Evolutionary conservation across 2,329 filamentous ascomycete species (phyloP).

Genomic region (Penicillium capsulatum): DNA sequence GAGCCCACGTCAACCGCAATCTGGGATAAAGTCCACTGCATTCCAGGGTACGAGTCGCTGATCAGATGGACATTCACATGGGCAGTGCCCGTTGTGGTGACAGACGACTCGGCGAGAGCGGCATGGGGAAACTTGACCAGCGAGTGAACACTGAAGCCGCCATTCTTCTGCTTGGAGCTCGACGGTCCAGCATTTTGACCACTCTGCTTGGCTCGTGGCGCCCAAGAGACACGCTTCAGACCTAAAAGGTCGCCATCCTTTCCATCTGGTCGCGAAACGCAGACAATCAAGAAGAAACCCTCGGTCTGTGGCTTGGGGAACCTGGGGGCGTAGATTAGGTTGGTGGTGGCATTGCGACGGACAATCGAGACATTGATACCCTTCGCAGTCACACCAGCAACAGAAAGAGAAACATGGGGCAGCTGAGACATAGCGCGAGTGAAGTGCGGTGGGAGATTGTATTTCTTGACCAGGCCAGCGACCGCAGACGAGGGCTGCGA

Average conservation of each 20-base stretch:
- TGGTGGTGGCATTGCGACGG: conserved; percentile 62
- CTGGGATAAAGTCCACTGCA: conserved; percentile 56
- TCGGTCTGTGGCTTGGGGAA: conserved; percentile 95
- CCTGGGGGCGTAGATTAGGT: conserved; percentile 74
- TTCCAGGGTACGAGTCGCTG: conserved; percentile 82
- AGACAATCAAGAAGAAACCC: conserved; percentile 82
- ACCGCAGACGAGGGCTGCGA: conserved; percentile 27
- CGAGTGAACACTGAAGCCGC: conserved; percentile 25
- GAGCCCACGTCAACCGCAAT: conserved; percentile 49
- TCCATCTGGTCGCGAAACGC: conserved; percentile 37
- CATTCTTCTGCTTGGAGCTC: conserved; percentile 17
- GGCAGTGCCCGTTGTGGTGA: conserved; percentile 10
- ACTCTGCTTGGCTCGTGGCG: conserved; percentile 30
- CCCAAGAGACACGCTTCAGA: conserved; percentile 82
- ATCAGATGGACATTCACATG: conserved; percentile 68
- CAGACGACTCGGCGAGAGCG: conserved; percentile 14
- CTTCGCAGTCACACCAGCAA: conserved; percentile 58
- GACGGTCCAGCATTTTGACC: conserved; percentile 8
- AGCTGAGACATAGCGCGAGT: conserved; percentile 61
- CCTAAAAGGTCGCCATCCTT: conserved; percentile 72
- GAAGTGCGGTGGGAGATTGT: conserved; percentile 38
- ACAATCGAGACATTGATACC: conserved; percentile 56
- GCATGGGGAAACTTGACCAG: conserved; percentile 31
- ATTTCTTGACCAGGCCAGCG: conserved; percentile 25
- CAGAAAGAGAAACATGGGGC: conserved; percentile 63